Evolutionary conservation across 2,329 filamentous ascomycete species (phyloP), one percentile per base, ranked within the genome.

Genomic region (Colletotrichum magnum): DNA sequence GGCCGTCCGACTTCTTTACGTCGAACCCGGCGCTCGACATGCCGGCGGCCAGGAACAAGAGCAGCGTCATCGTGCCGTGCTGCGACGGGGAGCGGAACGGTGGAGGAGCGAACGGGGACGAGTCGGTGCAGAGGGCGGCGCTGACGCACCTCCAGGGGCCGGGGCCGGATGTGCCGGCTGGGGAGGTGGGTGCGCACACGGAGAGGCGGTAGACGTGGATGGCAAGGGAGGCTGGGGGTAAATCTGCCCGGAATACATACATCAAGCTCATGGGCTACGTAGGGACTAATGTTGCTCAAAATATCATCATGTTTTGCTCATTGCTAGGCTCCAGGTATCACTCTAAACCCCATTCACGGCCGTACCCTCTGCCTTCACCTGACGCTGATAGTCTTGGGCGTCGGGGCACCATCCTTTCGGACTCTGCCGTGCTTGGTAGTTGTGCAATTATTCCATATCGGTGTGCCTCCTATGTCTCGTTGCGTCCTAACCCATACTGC

Each of bases 21-120:
- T 77, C 77, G 54, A 86, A 85, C 71, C 84, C 83, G 26, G 82
- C 84, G 7, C 76, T 86, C 32, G 84, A 85, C 72, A 80, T 85
- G 41, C 84, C 82, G 6, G 78, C 75, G 2, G 74, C 54, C 4
- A 75, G 73, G 70, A 82, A 85, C 72, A 72, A 81, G 56, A 74
- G 77, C 15, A 85, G 83, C 66, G 82, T 85, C 5, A 70, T 85
- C 12, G 77, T 83, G 0, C 76, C 80, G 3, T 81, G 79, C 45
- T 81, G 77, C 58, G 74, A 71, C 24, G 65, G 54, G 4, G 52
- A 68, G 5, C 39, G 54, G 28, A 64, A 67, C 5, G 48, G 32
- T 6, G 50, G n/a, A n/a, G 41, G 59, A 3, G 58, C 51, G 28
- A 64, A 61, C 1, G 66, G 68, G 10, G 53, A 47, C 16, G 70